phyloP scores from a whole-genome alignment of 208 protist genomes.

The Trypanosomatidae sp. region DNA sequence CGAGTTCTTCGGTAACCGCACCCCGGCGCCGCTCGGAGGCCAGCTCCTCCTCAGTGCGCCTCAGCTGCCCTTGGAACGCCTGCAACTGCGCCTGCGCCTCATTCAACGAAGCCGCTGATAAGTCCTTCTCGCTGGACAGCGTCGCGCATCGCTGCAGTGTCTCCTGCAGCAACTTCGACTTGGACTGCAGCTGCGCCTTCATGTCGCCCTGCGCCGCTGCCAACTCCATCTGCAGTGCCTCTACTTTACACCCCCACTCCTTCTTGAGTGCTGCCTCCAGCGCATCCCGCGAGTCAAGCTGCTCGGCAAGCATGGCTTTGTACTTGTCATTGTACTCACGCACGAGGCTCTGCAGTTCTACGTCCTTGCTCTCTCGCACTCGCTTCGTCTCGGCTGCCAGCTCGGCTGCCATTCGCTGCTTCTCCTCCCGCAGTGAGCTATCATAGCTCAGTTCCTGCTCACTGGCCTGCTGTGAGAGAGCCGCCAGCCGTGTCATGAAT shows the following conservation, averaged over 20 bases:
- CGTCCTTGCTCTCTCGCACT: constrained; percentile 51
- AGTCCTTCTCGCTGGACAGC: constrained; percentile 31
- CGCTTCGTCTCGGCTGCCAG: constrained; percentile 39
- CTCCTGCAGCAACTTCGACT: constrained; percentile 29
- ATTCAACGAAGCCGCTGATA: constrained; percentile 6
- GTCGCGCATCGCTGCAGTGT: constrained; percentile 28
- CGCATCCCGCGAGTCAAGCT: constrained; percentile 80
- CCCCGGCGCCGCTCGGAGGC: constrained; percentile 17
- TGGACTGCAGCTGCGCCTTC: constrained; percentile 24
- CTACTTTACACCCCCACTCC: constrained; percentile 43
- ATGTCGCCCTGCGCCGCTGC: constrained; percentile 16
- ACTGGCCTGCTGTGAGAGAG: constrained; percentile 23
- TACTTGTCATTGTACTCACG: constrained; percentile 93
- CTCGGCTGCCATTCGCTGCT: constrained; percentile 25
- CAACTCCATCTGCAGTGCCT: constrained; percentile 35
- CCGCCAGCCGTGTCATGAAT: constrained; percentile 39
- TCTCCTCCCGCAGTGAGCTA: constrained; percentile 25
- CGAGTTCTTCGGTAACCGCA: background rate
- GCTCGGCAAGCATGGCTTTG: constrained; percentile 91
- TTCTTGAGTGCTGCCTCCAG: constrained; percentile 53
- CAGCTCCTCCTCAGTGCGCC: constrained; percentile 13
- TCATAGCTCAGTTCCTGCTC: constrained; percentile 52
- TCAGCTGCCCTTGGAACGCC: constrained; percentile 14
- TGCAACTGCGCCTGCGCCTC: constrained; percentile 12
- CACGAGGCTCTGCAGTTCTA: constrained; percentile 73